phyloP scores from a whole-genome alignment of 352 stramenopile genomes.

The Phytopythium cucurbitacearum region DNA sequence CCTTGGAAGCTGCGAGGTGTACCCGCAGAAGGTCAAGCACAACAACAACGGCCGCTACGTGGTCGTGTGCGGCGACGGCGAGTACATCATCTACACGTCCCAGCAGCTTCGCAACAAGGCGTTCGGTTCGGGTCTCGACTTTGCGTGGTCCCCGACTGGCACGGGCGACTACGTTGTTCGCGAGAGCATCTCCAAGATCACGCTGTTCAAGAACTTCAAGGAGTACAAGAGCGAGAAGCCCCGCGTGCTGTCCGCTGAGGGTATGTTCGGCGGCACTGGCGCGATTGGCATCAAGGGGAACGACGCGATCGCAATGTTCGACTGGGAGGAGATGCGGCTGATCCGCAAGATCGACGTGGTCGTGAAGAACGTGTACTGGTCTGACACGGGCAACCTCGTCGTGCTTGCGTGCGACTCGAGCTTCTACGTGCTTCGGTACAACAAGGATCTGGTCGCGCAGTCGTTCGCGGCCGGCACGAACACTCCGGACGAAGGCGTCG shows the following conservation, averaged over 20 bases:
- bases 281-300: constrained; percentile 95
- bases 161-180: constrained; percentile 99
- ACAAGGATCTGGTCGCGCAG: constrained; percentile 86
- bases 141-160: constrained; percentile 95
- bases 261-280: constrained; percentile 93
- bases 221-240: constrained; percentile 93
- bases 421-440: constrained; percentile 96
- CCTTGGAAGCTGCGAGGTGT: constrained; percentile 97
- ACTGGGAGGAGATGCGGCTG: constrained; percentile 98
- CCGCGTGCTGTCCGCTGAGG: constrained; percentile 92
- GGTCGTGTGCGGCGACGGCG: constrained; percentile 97
- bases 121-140: constrained; percentile 97
- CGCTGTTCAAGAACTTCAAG: constrained; percentile 99
- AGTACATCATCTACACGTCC: constrained; percentile 99
- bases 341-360: constrained; percentile 97
- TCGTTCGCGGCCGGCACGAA: constrained; percentile 89
- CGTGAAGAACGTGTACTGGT: constrained; percentile 98
- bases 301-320: constrained; percentile 98
- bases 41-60: constrained; percentile 99
- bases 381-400: constrained; percentile 94
- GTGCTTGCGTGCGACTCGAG: constrained; percentile 93
- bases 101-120: constrained; percentile 94
- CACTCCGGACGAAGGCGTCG: constrained; percentile 92
- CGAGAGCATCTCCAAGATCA: constrained; percentile 94
- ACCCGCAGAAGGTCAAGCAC: constrained; percentile 96